Evolutionary conservation across 345 rosid genomes (phyloP).

Genomic region (Dipteronia dyeriana): DNA sequence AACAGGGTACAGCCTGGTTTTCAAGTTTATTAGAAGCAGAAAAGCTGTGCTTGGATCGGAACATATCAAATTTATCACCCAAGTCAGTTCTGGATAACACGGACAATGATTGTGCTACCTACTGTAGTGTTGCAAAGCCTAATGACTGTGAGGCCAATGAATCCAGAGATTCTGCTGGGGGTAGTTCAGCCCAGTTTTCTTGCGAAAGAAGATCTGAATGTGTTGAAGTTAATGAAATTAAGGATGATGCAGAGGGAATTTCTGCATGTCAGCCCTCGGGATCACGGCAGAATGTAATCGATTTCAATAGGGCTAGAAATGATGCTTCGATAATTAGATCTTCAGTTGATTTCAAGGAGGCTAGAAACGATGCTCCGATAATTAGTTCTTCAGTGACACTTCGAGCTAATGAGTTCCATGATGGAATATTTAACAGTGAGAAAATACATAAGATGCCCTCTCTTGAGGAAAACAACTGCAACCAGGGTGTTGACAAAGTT

Average conservation of each 20-base stretch:
- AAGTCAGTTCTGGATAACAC: constrained; percentile 68
- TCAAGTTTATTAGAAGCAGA: constrained; percentile 47
- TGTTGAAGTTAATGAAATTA: constrained; percentile 14
- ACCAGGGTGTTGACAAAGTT: constrained; percentile 21
- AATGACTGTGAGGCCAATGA: constrained; percentile 24
- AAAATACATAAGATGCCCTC: constrained; percentile 12
- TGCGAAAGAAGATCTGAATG: constrained; percentile 18
- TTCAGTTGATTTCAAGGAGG: constrained; percentile 5
- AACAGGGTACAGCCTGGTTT: constrained; percentile 74
- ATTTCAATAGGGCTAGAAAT: constrained; percentile 15
- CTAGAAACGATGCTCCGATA: no score
- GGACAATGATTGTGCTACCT: constrained; percentile 32
- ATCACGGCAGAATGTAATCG: constrained; percentile 7
- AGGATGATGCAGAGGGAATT: constrained; percentile 14
- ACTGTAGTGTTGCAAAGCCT: constrained; percentile 21
- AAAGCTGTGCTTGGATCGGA: constrained; percentile 25
- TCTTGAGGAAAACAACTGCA: constrained; percentile 22
- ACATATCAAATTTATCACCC: constrained; percentile 50
- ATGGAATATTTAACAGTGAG: constrained; percentile 20
- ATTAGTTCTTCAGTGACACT: constrained; percentile 21
- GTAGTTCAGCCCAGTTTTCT: constrained; percentile 20
- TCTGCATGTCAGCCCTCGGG: constrained; percentile 4
- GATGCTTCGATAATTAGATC: constrained; percentile 30
- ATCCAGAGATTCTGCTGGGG: constrained; percentile 27
- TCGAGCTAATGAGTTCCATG: constrained; percentile 14